Percentiles rank a stretch among this genome's conserved stretches.
Evolutionary conservation across 1,284 basidiomycete genomes (phyloP).

Genomic region (Microstroma glucosiphilum): DNA sequence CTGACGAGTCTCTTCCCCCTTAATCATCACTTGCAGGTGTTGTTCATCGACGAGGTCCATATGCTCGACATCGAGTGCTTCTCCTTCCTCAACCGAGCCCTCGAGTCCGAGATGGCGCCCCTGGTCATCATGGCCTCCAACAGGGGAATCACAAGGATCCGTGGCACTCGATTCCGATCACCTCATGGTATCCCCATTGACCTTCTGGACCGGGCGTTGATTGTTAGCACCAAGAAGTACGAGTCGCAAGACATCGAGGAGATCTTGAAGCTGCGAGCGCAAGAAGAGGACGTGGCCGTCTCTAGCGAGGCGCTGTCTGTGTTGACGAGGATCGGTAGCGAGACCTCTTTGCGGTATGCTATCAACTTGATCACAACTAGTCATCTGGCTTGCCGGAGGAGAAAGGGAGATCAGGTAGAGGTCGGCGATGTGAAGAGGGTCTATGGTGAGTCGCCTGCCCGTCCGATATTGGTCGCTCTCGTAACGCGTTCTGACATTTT

Average conservation of each 20-base stretch:
- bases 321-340: conserved; percentile 73
- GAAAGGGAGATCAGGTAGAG: conserved; percentile 67
- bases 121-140: conserved; percentile 98
- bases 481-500: neutral
- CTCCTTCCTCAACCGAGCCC: conserved; percentile 91
- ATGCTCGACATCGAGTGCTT: conserved; percentile 99
- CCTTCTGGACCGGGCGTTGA: conserved; percentile 86
- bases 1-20: neutral
- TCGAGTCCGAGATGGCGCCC: conserved; percentile 87
- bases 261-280: conserved; percentile 88
- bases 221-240: conserved; percentile 91
- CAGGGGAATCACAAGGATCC: conserved; percentile 85
- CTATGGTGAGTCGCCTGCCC: conserved; percentile 53
- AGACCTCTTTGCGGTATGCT: conserved; percentile 71
- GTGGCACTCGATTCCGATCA: conserved; percentile 86
- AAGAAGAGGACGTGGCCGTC: conserved; percentile 92
- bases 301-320: conserved; percentile 68
- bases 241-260: conserved; percentile 74
- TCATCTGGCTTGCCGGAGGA: conserved; percentile 71
- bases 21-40: conserved; percentile 53
- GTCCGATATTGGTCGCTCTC: conserved; percentile 14
- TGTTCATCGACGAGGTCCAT: conserved; percentile 60
- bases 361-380: conserved; percentile 88
- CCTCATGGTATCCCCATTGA: conserved; percentile 94
- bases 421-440: conserved; percentile 76